A percentile compares a stretch with the other conserved stretches of the same genome.
Evolutionary conservation across 2,329 filamentous ascomycete species (phyloP).

Genomic region (Lachnellula occidentalis): DNA sequence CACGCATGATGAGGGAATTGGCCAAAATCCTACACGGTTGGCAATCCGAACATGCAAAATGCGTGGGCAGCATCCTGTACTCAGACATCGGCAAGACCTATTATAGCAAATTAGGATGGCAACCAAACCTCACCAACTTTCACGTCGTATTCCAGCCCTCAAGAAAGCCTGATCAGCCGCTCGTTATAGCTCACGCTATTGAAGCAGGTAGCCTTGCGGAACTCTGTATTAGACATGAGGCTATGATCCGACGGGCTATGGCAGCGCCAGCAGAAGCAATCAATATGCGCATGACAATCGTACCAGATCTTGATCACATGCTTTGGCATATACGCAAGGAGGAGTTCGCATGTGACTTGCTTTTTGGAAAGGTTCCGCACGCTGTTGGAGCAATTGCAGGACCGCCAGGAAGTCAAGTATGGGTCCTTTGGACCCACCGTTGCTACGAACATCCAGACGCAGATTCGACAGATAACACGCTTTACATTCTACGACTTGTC

Average conservation of each 20-base stretch:
- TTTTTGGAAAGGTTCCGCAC: slow-evolving; percentile 49
- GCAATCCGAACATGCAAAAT: slow-evolving; percentile 38
- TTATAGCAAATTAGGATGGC: slow-evolving; percentile 73
- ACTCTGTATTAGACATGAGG: slow-evolving; percentile 59
- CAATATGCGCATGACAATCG: slow-evolving; percentile 53
- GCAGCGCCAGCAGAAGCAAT: slow-evolving; percentile 23
- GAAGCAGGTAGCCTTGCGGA: slow-evolving; percentile 53
- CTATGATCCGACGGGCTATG: slow-evolving; percentile 42
- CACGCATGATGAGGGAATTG: slow-evolving; percentile 65
- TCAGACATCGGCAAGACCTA: slow-evolving; percentile 81
- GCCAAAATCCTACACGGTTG: slow-evolving; percentile 45
- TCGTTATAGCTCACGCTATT: slow-evolving; percentile 38
- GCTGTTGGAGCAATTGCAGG: slow-evolving; percentile 65
- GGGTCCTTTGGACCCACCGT: slow-evolving; percentile 65
- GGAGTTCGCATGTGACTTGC: slow-evolving; percentile 62
- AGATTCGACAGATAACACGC: slow-evolving; percentile 49
- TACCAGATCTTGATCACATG: slow-evolving; percentile 63
- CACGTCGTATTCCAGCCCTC: slow-evolving; percentile 59
- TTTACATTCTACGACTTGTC: slow-evolving; percentile 64
- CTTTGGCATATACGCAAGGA: slow-evolving; percentile 75
- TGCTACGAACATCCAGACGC: slow-evolving; percentile 49
- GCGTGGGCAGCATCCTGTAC: slow-evolving; percentile 63
- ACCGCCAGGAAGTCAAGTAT: slow-evolving; percentile 51
- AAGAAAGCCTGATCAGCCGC: background rate
- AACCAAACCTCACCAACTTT: slow-evolving; percentile 57